phyloP scores from a whole-genome alignment of 2,329 filamentous ascomycete genomes.

The Exophiala viscosa region DNA sequence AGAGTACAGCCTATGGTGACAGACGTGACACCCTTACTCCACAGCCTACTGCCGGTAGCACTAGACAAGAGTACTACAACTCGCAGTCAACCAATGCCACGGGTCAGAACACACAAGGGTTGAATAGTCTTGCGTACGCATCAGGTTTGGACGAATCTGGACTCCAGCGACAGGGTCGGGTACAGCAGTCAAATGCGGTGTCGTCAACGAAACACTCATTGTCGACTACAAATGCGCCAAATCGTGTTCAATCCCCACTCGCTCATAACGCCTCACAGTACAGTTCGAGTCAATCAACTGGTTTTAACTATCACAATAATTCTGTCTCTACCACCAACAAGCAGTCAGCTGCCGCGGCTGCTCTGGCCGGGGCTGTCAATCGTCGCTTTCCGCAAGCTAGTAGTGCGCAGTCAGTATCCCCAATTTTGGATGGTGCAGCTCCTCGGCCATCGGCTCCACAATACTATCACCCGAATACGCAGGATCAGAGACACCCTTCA shows the following conservation, averaged over 20 bases:
- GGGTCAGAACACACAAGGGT: conserved; percentile 16
- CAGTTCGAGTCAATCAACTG: conserved; percentile 1
- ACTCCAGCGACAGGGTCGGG: conserved; percentile 9
- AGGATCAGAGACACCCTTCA: conserved; percentile 3
- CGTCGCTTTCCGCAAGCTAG: conserved; percentile 15
- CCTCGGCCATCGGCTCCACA: conserved; percentile 18
- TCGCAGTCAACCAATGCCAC: conserved; percentile 1
- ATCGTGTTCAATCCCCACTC: conserved; percentile 14
- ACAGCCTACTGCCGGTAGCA: conserved; percentile 3
- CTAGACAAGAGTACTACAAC: conserved; percentile 6
- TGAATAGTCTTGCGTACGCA: conserved; percentile 28
- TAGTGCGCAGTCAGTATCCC: conserved; percentile 9
- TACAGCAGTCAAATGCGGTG: conserved; percentile 2
- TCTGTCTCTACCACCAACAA: conserved; percentile 12
- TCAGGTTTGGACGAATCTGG: conserved; percentile 24
- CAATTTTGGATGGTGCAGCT: conserved; percentile 2
- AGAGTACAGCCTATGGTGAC: conserved; percentile 9
- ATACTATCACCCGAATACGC: conserved; percentile 6
- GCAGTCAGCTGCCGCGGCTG: conserved; percentile 19
- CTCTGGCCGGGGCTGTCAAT: conserved; percentile 22
- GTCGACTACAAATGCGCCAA: conserved; percentile 1
- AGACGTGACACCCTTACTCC: conserved; percentile 7
- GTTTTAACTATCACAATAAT: conserved; percentile 8
- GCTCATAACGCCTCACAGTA: conserved; percentile 4
- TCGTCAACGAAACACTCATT: not conserved